Base-by-base conservation (phyloP, 192 early-diverging fungal species). In the Backusella australiensis region DNA sequence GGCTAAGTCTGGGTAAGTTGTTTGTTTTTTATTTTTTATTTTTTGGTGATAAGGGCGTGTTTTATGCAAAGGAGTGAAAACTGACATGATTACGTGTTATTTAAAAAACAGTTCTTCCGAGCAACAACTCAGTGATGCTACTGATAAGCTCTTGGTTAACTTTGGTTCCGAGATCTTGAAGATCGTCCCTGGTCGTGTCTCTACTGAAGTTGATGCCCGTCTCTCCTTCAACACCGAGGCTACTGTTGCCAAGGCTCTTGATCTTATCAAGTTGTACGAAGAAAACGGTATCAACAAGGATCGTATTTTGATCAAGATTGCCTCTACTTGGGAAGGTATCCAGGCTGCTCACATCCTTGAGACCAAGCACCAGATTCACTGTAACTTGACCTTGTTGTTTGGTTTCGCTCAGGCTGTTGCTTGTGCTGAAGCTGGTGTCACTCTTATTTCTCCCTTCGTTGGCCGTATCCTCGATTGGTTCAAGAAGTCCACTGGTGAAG, bases 321-420 rank as follows among this genome's bases (percentile, higher is more conserved):
- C 98, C 42, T 97, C 96, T 72, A 99, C 98, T 78, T 99, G 96
- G 96, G 98, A 98, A 83, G 98, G 98, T 83, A 99, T 99, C 85
- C 93, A 97, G 85, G 98, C 98, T 73, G 97, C 97, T 75, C 88
- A 91, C 82, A 87, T 90, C 75, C 92, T 99, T 42, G 98, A 99
- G 87, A 83, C 85, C 49, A 85, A 94, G 67, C 84, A 96, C 83
- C 91, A 88, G 66, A 97, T 99, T 82, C 96, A 98, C 92, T 98
- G 97, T 90, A 99, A 98, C 94, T 87, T 99, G 85, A 99, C 98
- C 66, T 90, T 99, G 71, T 89, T 99, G 71, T 99, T 99, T 83
- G 90, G 91, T 72, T 98, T 98, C 81, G 80, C 91, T 76, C 83
- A 93, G 88, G 98, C 98, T 71, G 98, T 99, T 77, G 98, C 98